Base-by-base conservation (phyloP, 345 rosid species). In the Combretum micranthum region DNA sequence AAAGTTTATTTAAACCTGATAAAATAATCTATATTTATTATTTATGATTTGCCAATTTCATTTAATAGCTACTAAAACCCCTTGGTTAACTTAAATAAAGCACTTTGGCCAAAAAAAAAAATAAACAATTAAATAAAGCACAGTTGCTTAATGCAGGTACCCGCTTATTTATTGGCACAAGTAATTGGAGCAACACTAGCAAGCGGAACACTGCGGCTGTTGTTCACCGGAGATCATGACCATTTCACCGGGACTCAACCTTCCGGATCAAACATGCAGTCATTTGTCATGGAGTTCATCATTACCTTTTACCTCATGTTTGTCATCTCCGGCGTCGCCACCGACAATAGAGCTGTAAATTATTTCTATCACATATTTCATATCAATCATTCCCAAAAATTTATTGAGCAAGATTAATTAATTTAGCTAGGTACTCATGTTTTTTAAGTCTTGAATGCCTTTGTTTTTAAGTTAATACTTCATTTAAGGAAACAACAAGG, bases 221-320 rank as follows among this genome's bases (percentile, higher is more conserved):
- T 93, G 23, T 90, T 93, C 50, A 66, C 65, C 0, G 99, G 92
- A 9, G 60, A 68, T 13, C 78, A 87, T 4, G 74, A 93, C 52
- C 82, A 69, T 0, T 93, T 93, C 18, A 68, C 76, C 0, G 99
- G 99, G 69, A 89, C 99, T 5, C 17, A 70, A 20, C 97, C 99
- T 1, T 45, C 82, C 0, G 99, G 99, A 1, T 61, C 96, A 0
- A 18, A 83, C 42, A 13, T 80, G 45, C 99, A 93, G 56, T 78
- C 97, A 7, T 87, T 83, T 26, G 92, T 76, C 26, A 57, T 93
- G 1, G 99, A 93, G 78, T 93, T 87, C 80, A 89, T 93, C 61
- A 83, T 83, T 72, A 93, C 99, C 13, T 93, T 93, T 77, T 93
- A 83, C 71, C 85, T 93, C 61, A 83, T 93, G 97, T 93, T 93